phyloP scores from a whole-genome alignment of 352 stramenopile genomes.

The Phytophthora europaea region DNA sequence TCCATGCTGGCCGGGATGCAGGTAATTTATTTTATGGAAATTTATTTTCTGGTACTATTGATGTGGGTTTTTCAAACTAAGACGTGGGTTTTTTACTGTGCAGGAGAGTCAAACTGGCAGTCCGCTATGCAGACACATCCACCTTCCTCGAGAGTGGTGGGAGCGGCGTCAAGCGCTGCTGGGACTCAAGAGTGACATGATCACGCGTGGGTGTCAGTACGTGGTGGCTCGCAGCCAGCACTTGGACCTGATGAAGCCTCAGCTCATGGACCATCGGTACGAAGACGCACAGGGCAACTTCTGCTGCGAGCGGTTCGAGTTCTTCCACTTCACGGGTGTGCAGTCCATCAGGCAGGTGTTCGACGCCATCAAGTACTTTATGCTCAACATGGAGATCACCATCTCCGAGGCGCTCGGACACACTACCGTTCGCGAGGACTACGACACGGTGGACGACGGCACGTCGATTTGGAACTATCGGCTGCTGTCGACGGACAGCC shows the following conservation, averaged over 20 bases:
- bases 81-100: background rate
- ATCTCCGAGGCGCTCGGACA: constrained; percentile 62
- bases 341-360: constrained; percentile 63
- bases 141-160: constrained; percentile 37
- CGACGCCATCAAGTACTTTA: constrained; percentile 55
- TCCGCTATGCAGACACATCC: constrained; percentile 37
- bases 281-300: constrained; percentile 45
- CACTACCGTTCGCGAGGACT: constrained; percentile 61
- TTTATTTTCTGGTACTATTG: background rate
- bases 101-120: constrained; percentile 40
- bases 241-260: constrained; percentile 45
- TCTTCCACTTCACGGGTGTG: constrained; percentile 54
- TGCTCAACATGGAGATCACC: constrained; percentile 67
- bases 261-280: constrained; percentile 36
- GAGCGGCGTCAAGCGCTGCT: constrained; percentile 50
- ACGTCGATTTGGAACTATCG: constrained; percentile 52
- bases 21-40: constrained; percentile 19
- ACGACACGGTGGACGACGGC: constrained; percentile 42
- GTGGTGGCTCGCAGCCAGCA: constrained; percentile 46
- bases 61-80: background rate
- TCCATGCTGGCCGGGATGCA: constrained; percentile 36
- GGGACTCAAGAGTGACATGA: constrained; percentile 47
- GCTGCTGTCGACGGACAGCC: constrained; percentile 44
- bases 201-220: constrained; percentile 48
- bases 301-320: constrained; percentile 44